Base-by-base conservation (phyloP, 768 basidiomycete genomes). In the Boletus insuetus region DNA sequence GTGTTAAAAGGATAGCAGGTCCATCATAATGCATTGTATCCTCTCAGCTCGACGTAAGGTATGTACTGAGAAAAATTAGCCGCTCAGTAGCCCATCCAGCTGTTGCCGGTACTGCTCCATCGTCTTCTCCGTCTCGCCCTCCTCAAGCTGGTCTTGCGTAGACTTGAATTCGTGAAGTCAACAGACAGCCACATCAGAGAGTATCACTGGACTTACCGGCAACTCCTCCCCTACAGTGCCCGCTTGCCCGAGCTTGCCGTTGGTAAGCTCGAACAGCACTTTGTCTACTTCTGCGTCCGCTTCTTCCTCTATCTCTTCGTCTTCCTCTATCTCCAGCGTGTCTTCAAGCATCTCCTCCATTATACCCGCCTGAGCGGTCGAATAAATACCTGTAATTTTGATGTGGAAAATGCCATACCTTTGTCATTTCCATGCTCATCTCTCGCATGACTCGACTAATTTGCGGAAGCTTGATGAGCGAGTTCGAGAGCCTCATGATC, bases 381-480 rank as follows among this genome's bases (percentile, higher is more conserved):
- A 54, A 32, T 66, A 31, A 68, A 41, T 6, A 40, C 34, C 19
- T 35, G 29, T 38, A 35, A 34, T 10, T 32, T 43, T 12, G 39
- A 47, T 17, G 35, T n/a, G 44, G n/a, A 46, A 46, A 39, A 10
- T 13, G 38, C 51, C 77, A 39, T 61, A 89, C 96, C 83, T 98
- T 98, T 58, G 91, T 98, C 97, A 98, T 98, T 73, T 99, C 97
- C 88, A 95, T 93, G 63, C 89, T 93, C 94, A 99, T 95, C 66
- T 97, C 90, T 35, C 94, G 83, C 97, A 99, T 99, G 1, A 84
- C 82, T 58, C 85, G 87, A 72, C 87, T 89, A 46, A 98, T 84
- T 70, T 98, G 94, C 17, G 97, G 97, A 16, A 99, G 79, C 64
- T 86, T 94, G 60, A 98, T 77, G 45, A 98, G 80, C 26, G 87